Conservation (phyloP, 257 asterid species). For the Przewalskia tangutica region DNA sequence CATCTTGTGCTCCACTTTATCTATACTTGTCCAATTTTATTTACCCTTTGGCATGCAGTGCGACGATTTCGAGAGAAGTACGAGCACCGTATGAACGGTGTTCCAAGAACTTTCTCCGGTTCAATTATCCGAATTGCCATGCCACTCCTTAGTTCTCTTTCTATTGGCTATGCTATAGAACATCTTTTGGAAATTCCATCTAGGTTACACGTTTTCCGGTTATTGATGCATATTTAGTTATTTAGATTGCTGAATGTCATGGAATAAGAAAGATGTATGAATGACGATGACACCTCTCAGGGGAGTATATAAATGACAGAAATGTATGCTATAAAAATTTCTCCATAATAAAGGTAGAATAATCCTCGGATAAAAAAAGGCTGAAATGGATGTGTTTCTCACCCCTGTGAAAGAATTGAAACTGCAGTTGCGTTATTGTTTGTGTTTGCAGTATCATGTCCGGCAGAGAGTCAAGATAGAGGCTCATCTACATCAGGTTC, state of each 20-base stretch:
- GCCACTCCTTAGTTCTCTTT: no score
- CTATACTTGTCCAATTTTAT: no score
- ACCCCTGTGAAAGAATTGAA: no score
- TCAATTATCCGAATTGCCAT: no score
- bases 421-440: no score
- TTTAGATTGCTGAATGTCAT: neutral
- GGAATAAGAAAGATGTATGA: neutral
- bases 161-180: neutral
- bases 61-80: no score
- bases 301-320: neutral
- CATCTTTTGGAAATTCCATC: neutral
- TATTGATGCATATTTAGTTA: neutral
- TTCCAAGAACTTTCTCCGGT: no score
- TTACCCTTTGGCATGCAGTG: no score
- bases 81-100: no score
- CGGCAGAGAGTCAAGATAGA: constrained; percentile 79
- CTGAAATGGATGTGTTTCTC: no score
- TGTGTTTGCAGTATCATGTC: constrained; percentile 49
- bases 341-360: neutral
- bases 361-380: neutral
- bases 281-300: neutral
- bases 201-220: neutral
- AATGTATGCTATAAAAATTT: neutral
- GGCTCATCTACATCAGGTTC: constrained; percentile 72
- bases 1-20: no score